phyloP scores from a whole-genome alignment of 495 filamentous ascomycete species.

The Trichoderma erinaceum region DNA sequence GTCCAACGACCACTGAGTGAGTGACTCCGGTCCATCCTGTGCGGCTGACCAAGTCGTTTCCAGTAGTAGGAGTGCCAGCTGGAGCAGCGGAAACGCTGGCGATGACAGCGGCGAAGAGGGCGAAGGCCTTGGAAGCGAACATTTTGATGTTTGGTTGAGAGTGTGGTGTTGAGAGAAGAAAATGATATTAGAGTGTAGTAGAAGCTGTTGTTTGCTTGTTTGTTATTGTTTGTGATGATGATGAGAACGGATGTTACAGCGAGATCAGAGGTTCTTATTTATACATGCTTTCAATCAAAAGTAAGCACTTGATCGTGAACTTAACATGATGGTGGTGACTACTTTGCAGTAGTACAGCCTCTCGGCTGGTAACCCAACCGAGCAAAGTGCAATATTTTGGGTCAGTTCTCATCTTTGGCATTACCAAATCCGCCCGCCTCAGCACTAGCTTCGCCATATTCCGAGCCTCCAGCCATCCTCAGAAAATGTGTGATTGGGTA shows the following conservation, averaged over 20 bases:
- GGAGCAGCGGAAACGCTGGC: background rate
- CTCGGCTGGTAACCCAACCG: background rate
- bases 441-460: slow-evolving; percentile 3
- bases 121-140: background rate
- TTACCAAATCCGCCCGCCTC: background rate
- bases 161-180: background rate
- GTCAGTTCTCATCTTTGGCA: background rate
- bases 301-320: background rate
- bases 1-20: slow-evolving; percentile 48
- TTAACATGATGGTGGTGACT: background rate
- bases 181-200: background rate
- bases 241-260: background rate
- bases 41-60: background rate
- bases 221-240: background rate
- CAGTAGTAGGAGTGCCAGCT: background rate
- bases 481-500: background rate
- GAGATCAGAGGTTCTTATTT: background rate
- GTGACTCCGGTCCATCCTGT: slow-evolving; percentile 25
- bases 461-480: background rate
- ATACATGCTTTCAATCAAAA: background rate
- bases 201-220: background rate
- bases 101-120: background rate
- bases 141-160: background rate
- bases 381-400: background rate
- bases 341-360: background rate